A percentile compares a stretch with the other conserved stretches of the same genome.
Evolutionary conservation across 768 basidiomycete genomes (phyloP).

Genomic region (Mycena maculata): DNA sequence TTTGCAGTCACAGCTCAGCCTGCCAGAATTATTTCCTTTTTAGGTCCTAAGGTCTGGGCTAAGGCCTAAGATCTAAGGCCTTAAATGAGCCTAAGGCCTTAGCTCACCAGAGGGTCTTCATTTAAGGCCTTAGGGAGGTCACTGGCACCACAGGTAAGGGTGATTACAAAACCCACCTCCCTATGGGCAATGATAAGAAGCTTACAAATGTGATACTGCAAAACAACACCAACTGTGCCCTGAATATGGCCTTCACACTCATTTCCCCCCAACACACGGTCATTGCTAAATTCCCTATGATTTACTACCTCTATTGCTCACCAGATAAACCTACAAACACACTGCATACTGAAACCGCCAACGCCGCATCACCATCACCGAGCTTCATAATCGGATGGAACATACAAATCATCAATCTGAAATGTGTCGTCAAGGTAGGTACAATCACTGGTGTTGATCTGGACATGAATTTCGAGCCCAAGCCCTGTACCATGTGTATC

Average conservation of each 20-base stretch:
- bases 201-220: not conserved
- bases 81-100: too few relatives aligned
- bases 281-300: constrained; percentile 34
- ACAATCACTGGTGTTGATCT: constrained; percentile 46
- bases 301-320: constrained; percentile 42
- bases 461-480: constrained; percentile 33
- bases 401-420: constrained; percentile 46
- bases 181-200: constrained; percentile 10
- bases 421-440: constrained; percentile 39
- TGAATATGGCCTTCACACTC: not conserved
- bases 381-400: constrained; percentile 48
- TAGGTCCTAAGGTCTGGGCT: too few relatives aligned
- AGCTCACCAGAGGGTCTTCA: too few relatives aligned
- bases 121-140: too few relatives aligned
- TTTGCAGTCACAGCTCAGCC: too few relatives aligned
- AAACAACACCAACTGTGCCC: not conserved
- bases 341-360: constrained; percentile 15
- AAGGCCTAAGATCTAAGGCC: too few relatives aligned
- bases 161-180: not conserved
- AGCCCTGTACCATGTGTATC: constrained; percentile 40
- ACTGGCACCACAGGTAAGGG: too few relatives aligned
- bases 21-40: too few relatives aligned
- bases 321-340: not conserved
- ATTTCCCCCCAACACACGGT: constrained; percentile 14
- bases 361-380: constrained; percentile 37